Base-by-base conservation (phyloP, 108 stramenopile species). In the Poteriospumella lacustris region DNA sequence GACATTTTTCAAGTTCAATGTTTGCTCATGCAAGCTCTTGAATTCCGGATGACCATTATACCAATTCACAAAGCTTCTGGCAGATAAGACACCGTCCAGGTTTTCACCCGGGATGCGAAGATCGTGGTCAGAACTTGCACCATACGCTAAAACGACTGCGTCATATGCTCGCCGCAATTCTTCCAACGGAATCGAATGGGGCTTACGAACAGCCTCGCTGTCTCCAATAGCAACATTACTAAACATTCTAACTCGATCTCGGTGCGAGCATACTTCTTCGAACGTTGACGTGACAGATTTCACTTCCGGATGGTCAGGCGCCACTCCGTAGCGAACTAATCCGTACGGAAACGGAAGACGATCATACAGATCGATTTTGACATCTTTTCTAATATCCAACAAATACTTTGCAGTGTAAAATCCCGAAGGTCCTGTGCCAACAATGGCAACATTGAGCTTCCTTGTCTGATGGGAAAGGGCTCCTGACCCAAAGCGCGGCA, bases 261-360 rank as follows among this genome's bases (percentile, higher is more conserved):
- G 12, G 36, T 73, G 31, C 36, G 26, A 9, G 3, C 38, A 36
- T 3, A 73, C 36, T 56, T 82, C 68, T 1, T 85, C 87, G 78
- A 97, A 99, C 31, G 5, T 5, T 5, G 3, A 12, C 9, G 31
- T 86, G 0, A 96, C 98, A 68, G 91, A 91, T 85, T 97, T 99
- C 19, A 97, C 96, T 85, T 97, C 96, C 2, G 93, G 96, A 87
- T 97, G 96, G 81, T 97, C 96, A 5, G 97, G 98, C 39, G 96
- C 96, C 29, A 97, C 96, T 40, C 97, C 98, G 59, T 80, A 91
- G 43, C 96, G 85, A 1, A 99, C 96, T 62, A 99, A 83, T 12
- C 97, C 98, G 78, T 81, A 99, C 2, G 95, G 93, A 0, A 91
- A 92, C 0, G 94, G 93, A 39, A 96, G 78, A 43, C 88, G 79